These are phyloP conservation scores for Thermothielavioides terrestris DNA, from an alignment of 495 filamentous ascomycete species.

Conservation along the genomic window DNA sequence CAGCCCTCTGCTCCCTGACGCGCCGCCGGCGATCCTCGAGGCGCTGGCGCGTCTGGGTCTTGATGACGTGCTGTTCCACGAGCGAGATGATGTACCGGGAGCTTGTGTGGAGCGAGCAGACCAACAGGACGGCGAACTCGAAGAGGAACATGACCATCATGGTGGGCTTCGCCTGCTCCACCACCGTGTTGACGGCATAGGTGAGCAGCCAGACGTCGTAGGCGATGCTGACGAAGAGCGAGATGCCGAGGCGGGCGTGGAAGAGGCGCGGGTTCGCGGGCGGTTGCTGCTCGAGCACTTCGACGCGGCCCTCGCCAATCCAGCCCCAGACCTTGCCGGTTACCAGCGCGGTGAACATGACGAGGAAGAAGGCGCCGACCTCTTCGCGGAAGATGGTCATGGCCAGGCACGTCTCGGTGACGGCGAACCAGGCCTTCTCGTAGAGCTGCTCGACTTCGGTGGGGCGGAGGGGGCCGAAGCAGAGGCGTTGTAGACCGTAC, in stretches of 20 bases:
- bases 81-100: constrained; percentile 73
- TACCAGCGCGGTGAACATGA: constrained; percentile 91
- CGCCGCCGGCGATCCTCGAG: constrained; percentile 52
- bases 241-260: constrained; percentile 70
- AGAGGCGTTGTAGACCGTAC: constrained; percentile 78
- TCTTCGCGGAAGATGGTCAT: constrained; percentile 99
- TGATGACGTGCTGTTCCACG: constrained; percentile 64
- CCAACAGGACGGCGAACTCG: constrained; percentile 81
- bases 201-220: constrained; percentile 70
- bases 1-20: constrained; percentile 49
- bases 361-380: constrained; percentile 83
- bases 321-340: constrained; percentile 96
- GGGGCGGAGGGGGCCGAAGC: constrained; percentile 84
- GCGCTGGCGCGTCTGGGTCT: constrained; percentile 57
- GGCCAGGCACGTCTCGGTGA: constrained; percentile 91
- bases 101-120: constrained; percentile 70
- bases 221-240: constrained; percentile 63
- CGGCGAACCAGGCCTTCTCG: constrained; percentile 94
- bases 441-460: constrained; percentile 96
- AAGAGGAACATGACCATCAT: constrained; percentile 99
- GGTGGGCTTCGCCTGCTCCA: constrained; percentile 76
- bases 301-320: constrained; percentile 92
- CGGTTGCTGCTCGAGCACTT: constrained; percentile 90
- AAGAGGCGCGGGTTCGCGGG: constrained; percentile 85
- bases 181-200: constrained; percentile 73